phyloP scores from a whole-genome alignment of 306 rosid genomes.

The Geum urbanum region DNA sequence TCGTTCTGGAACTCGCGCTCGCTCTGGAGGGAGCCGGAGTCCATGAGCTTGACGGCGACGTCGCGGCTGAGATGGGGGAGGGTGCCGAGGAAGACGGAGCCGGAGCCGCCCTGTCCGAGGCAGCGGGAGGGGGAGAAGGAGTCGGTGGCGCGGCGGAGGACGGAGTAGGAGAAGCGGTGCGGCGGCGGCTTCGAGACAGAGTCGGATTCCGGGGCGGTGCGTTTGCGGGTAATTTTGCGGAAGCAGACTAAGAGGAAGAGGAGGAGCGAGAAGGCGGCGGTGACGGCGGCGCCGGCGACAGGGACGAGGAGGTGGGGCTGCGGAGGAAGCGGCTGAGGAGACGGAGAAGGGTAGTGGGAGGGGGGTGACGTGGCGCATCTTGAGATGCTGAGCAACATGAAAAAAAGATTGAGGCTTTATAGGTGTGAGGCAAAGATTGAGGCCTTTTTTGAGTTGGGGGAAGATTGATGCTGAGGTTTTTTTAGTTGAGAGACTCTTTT shows the following conservation, averaged over 20 bases:
- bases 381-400: background rate
- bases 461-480: background rate
- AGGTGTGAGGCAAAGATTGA: background rate
- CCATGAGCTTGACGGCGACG: constrained; percentile 86
- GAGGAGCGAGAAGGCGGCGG: constrained; percentile 46
- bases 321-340: background rate
- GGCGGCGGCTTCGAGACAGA: constrained; percentile 43
- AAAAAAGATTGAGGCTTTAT: background rate
- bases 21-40: constrained; percentile 71
- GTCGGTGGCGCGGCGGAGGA: constrained; percentile 78
- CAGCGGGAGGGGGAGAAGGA: constrained; percentile 64
- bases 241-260: constrained; percentile 43
- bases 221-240: constrained; percentile 50
- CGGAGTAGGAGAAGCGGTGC: constrained; percentile 58
- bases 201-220: constrained; percentile 42
- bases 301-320: constrained; percentile 23
- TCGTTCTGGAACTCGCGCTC: constrained; percentile 96
- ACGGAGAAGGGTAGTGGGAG: constrained; percentile 33
- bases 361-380: constrained; percentile 48
- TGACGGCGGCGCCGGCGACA: constrained; percentile 27
- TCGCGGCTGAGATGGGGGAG: constrained; percentile 39
- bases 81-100: constrained; percentile 68
- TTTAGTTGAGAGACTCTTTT: background rate
- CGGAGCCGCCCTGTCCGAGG: constrained; percentile 88
- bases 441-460: background rate